Percentiles rank a stretch among this genome's conserved stretches.
Evolutionary conservation across 1,284 basidiomycete species (phyloP).

Genomic region (Pisolithus thermaeus): DNA sequence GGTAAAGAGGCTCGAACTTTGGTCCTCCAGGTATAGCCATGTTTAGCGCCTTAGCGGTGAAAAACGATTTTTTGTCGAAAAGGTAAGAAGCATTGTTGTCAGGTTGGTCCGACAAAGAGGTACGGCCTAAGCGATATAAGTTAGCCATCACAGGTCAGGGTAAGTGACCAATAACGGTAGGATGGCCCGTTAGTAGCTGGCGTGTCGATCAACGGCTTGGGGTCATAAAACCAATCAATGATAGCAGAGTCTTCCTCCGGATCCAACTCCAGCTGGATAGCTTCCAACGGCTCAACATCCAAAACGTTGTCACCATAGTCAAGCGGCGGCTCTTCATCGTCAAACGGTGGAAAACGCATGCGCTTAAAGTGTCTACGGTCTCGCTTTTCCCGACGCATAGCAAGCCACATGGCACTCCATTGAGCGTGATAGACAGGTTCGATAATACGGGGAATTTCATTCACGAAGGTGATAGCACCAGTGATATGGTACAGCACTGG

Average conservation of each 20-base stretch:
- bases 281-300: constrained; percentile 96
- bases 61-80: constrained; percentile 98
- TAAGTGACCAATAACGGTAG: constrained; percentile 91
- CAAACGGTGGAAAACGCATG: constrained; percentile 99
- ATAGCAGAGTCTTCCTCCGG: constrained; percentile 93
- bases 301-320: constrained; percentile 99
- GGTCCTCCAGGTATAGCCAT: constrained; percentile 99
- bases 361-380: constrained; percentile 99
- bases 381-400: constrained; percentile 98
- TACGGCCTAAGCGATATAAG: constrained; percentile 91
- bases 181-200: constrained; percentile 87
- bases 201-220: constrained; percentile 89
- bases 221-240: constrained; percentile 98
- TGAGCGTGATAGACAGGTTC: constrained; percentile 99
- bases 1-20: constrained; percentile 92
- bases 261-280: constrained; percentile 96
- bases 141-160: constrained; percentile 95
- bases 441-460: constrained; percentile 94
- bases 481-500: constrained; percentile 97
- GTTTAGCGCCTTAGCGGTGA: constrained; percentile 96
- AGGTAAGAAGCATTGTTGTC: constrained; percentile 89
- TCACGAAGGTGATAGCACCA: constrained; percentile 99
- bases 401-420: constrained; percentile 99
- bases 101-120: constrained; percentile 87
- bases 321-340: constrained; percentile 97